Percentiles rank a stretch among this genome's conserved stretches.
Evolutionary conservation across 176 grass and related monocot genomes (phyloP).

Genomic region (Neostapfia colusana): DNA sequence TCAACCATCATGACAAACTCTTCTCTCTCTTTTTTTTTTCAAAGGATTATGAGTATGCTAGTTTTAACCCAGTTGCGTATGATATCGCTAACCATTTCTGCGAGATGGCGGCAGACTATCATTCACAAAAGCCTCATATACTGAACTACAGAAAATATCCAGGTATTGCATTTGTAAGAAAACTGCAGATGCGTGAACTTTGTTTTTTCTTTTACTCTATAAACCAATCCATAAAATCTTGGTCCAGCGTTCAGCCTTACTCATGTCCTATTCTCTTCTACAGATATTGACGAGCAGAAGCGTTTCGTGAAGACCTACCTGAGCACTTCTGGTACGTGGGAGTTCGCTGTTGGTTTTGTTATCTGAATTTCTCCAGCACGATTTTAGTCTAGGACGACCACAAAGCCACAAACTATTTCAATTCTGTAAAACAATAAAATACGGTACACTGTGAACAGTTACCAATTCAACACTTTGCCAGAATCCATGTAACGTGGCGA

Average conservation of each 20-base stretch:
- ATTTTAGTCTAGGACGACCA: neutral
- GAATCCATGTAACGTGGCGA: neutral
- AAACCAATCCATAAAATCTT: conserved; percentile 6
- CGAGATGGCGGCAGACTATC: conserved; percentile 97
- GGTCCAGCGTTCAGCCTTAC: neutral
- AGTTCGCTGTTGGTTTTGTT: conserved; percentile 6
- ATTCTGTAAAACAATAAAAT: neutral
- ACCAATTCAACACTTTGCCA: neutral
- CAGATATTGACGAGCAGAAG: conserved; percentile 70
- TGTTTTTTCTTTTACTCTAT: conserved; percentile 15
- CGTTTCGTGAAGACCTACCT: conserved; percentile 83
- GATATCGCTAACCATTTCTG: conserved; percentile 99
- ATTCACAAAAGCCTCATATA: conserved; percentile 73
- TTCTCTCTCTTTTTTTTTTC: conserved; percentile 21
- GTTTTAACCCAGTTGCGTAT: conserved; percentile 88
- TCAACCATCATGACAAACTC: neutral
- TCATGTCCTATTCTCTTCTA: conserved; percentile 28
- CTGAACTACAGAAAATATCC: conserved; percentile 93
- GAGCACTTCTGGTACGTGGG: conserved; percentile 61
- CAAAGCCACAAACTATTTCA: neutral
- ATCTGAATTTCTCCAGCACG: neutral
- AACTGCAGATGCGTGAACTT: neutral
- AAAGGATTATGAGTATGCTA: conserved; percentile 98
- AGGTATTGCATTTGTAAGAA: conserved; percentile 50
- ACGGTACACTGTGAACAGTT: neutral